phyloP scores from a whole-genome alignment of 2,329 filamentous ascomycete genomes.

The Paecilomyces formosus region DNA sequence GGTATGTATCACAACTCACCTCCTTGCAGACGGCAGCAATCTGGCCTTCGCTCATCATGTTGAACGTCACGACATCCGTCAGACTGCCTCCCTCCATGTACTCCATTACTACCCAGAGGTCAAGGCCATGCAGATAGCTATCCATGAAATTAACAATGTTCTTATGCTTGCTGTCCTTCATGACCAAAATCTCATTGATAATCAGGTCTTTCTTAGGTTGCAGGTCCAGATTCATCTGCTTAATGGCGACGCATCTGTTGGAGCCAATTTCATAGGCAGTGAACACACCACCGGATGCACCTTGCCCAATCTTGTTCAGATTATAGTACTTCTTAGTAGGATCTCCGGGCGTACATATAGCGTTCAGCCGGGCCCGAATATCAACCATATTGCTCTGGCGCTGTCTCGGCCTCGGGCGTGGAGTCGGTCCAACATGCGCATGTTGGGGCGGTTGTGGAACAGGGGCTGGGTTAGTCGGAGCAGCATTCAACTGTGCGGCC shows the following conservation, averaged over 20 bases:
- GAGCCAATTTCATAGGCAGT: slow-evolving; percentile 79
- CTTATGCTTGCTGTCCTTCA: slow-evolving; percentile 97
- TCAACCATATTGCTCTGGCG: slow-evolving; percentile 76
- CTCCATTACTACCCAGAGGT: slow-evolving; percentile 99
- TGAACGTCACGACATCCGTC: slow-evolving; percentile 97
- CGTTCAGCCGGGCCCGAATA: slow-evolving; percentile 72
- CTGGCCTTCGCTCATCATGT: slow-evolving; percentile 97
- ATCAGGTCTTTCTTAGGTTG: slow-evolving; percentile 99
- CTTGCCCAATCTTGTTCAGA: slow-evolving; percentile 93
- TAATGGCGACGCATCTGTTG: slow-evolving; percentile 90
- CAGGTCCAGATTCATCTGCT: slow-evolving; percentile 98
- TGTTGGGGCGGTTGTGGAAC: slow-evolving; percentile 25
- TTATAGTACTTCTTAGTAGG: slow-evolving; percentile 80
- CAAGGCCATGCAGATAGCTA: slow-evolving; percentile 81
- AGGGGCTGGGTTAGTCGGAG: slow-evolving; percentile 27
- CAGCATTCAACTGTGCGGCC: slow-evolving; percentile 33
- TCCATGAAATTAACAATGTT: slow-evolving; percentile 99
- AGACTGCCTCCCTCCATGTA: slow-evolving; percentile 98
- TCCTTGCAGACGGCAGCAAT: slow-evolving; percentile 94
- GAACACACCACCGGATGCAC: slow-evolving; percentile 91
- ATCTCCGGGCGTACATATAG: slow-evolving; percentile 85
- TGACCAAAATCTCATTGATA: slow-evolving; percentile 97
- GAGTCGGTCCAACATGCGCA: slow-evolving; percentile 44
- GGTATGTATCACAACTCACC: slow-evolving; percentile 31
- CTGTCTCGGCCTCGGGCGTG: slow-evolving; percentile 67